These are phyloP conservation scores for Linnemannia exigua DNA, from an alignment of 192 early-diverging fungal genomes.

Conservation along the genomic window DNA sequence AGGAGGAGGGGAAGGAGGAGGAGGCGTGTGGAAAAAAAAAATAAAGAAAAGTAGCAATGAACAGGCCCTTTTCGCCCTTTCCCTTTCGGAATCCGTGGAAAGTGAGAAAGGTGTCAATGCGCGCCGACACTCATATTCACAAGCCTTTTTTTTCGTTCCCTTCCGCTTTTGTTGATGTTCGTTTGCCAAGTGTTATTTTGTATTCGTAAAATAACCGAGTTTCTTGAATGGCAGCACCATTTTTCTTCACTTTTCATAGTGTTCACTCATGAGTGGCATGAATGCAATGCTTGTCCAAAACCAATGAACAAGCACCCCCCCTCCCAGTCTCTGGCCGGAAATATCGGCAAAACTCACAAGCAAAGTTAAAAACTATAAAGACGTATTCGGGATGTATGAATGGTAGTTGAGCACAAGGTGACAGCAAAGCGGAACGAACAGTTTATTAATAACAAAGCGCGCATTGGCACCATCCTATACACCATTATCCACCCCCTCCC, in stretches of 20 bases:
- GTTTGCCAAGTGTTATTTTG: not conserved
- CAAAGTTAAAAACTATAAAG: too few relatives aligned
- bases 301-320: too few relatives aligned
- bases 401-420: not conserved
- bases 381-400: not conserved
- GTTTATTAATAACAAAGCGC: not conserved
- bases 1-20: too few relatives aligned
- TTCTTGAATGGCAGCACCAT: too few relatives aligned
- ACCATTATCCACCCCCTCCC: not conserved
- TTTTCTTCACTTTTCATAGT: too few relatives aligned
- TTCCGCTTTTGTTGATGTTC: not conserved
- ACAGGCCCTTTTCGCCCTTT: not conserved
- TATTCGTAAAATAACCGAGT: not conserved
- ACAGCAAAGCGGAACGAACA: not conserved
- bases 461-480: not conserved
- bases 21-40: not conserved
- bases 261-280: too few relatives aligned
- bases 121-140: not conserved
- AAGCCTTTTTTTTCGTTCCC: not conserved
- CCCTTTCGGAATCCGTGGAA: constrained; percentile 16
- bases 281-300: too few relatives aligned
- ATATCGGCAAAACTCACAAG: too few relatives aligned
- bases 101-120: not conserved
- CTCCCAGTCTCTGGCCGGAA: too few relatives aligned
- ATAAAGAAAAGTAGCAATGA: too few relatives aligned